Evolutionary conservation across 23 red algal species (phyloP).

Genomic region (Chondrus crispus): DNA sequence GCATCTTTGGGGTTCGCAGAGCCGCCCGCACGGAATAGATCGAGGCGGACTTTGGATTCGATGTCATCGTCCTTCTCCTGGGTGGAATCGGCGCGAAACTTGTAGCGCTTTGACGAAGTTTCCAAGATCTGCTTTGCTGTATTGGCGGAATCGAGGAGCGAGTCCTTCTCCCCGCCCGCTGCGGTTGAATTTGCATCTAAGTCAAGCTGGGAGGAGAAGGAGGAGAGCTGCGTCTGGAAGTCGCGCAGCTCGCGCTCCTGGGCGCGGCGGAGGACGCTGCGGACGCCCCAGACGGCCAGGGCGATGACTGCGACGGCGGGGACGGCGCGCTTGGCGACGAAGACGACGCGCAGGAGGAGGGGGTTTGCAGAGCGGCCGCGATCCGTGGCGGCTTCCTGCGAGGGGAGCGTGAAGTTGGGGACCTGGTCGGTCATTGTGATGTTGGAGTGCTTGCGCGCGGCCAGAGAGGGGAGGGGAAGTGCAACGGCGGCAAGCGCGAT

Average conservation of each 20-base stretch:
- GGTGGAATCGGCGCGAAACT: slow-evolving; percentile 18
- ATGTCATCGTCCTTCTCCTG: not conserved
- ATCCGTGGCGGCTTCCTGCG: slow-evolving; percentile 17
- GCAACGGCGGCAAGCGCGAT: not conserved
- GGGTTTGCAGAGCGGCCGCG: slow-evolving; percentile 2
- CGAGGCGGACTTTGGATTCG: slow-evolving; percentile 50
- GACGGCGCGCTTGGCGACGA: not conserved
- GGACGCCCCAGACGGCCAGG: slow-evolving; percentile 15
- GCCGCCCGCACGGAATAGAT: slow-evolving; percentile 20
- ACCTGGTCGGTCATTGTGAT: slow-evolving; percentile 79
- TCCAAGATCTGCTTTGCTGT: not conserved
- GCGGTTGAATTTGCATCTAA: no score
- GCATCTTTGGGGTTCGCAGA: not conserved
- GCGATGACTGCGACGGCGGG: slow-evolving; percentile 17
- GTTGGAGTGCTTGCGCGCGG: slow-evolving; percentile 24
- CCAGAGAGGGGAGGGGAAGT: not conserved
- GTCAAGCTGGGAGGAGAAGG: slow-evolving; percentile 30
- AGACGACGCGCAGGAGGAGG: slow-evolving; percentile 7
- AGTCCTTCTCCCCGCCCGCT: not conserved
- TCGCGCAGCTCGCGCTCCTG: slow-evolving; percentile 56
- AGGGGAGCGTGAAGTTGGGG: slow-evolving; percentile 64
- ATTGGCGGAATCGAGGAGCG: not conserved
- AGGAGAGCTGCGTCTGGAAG: slow-evolving; percentile 55
- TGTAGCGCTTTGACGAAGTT: slow-evolving; percentile 16
- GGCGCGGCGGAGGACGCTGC: slow-evolving; percentile 2